Percentiles rank a stretch among this genome's conserved stretches.
Evolutionary conservation across 2,329 filamentous ascomycete genomes (phyloP).

Genomic region (Emmonsiellopsis sp.): DNA sequence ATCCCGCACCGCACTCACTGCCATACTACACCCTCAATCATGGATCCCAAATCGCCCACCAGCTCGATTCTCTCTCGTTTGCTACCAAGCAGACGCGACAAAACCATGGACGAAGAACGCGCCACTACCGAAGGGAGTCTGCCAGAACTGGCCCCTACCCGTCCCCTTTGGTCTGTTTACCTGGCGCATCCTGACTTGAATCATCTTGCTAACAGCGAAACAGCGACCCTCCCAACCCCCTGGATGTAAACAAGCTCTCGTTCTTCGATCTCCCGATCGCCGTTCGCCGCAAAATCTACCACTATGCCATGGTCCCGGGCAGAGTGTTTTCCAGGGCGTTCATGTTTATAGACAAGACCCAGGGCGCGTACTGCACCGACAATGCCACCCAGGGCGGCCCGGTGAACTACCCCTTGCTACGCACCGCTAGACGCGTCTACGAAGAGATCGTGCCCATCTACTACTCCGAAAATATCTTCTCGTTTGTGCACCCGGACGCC

Average conservation of each 20-base stretch:
- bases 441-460: constrained; percentile 14
- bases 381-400: constrained; percentile 4
- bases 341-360: constrained; percentile 8
- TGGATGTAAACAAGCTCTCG: background rate
- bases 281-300: constrained; percentile 14
- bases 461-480: constrained; percentile 17
- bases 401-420: constrained; percentile 13
- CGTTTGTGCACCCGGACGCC: constrained; percentile 13
- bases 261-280: constrained; percentile 13
- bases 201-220: background rate
- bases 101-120: too few species aligned
- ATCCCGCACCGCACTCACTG: too few species aligned
- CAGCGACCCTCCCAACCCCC: background rate
- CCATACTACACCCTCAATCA: too few species aligned
- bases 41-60: too few species aligned
- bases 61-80: too few species aligned
- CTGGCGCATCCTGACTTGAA: background rate
- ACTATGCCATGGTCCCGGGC: constrained; percentile 10
- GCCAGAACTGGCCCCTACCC: too few species aligned
- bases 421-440: constrained; percentile 12
- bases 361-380: background rate
- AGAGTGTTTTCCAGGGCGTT: constrained; percentile 15
- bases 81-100: too few species aligned
- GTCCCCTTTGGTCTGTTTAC: too few species aligned
- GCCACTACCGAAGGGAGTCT: too few species aligned